Evolutionary conservation across 768 basidiomycete species (phyloP), one percentile per base, ranked within the genome.

Genomic region (Nidula microcarpa): DNA sequence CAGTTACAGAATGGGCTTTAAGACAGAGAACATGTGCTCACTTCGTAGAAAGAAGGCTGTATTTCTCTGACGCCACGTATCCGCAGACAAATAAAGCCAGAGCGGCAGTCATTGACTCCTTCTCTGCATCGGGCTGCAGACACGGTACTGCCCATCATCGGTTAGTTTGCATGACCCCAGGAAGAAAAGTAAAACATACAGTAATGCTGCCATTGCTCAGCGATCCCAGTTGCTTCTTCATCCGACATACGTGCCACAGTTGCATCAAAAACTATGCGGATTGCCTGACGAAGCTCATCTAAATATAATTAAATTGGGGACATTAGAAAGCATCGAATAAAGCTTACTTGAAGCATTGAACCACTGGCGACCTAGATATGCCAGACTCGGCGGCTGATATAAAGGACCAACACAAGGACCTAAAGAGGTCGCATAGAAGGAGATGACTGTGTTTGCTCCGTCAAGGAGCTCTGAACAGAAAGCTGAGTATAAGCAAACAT

Each of bases 71-170:
- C 3, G 94, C 90, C 52, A 96, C 78, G 56, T 86, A 86, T 0
- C 94, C 94, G 39, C 91, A 85, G 23, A 98, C 71, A 49, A 91
- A 86, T 4, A 98, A 69, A 0, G 93, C 86, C 23, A 87, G 72
- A 1, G 88, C 88, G 0, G 87, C 78, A 7, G 68, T 75, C 1
- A 73, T 65, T 0, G 79, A 77, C 57, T 89, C 82, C 51, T 78
- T 81, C 45, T 87, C 78, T 0, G 77, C 77, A 37, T 81, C 75
- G 1, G 85, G 78, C 60, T 84, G 85, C 43, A 85, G 65, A 49
- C 75, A 79, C 2, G 86, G 86, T 5, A 87, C 86, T 90, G 55
- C 2, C 43, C 43, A 33, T 39, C 39, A 11, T 47, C 5, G 52
- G 39, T n/a, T 49, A 10, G 33, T 41, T 51, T 23, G 49, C 34